A percentile compares a stretch with the other conserved stretches of the same genome.
Evolutionary conservation across 75 land plant genomes (phyloP).

Genomic region (Pinus albicaulis): DNA sequence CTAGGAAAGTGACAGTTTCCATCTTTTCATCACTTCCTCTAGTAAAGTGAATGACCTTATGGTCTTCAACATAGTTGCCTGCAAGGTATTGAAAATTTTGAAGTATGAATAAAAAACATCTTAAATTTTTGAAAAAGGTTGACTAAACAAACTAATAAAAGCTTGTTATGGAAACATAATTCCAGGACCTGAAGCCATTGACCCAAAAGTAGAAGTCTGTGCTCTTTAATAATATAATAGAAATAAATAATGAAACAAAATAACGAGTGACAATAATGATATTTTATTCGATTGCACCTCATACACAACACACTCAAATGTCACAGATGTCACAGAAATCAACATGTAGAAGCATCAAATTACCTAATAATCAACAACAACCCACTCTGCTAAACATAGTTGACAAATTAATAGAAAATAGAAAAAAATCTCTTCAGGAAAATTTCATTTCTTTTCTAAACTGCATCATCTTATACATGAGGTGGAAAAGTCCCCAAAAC

Average conservation of each 20-base stretch:
- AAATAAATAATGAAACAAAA: neutral
- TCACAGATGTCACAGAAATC: slow-evolving; percentile 13
- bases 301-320: neutral
- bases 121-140: neutral
- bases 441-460: neutral
- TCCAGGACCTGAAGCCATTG: neutral
- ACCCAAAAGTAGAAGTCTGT: no score
- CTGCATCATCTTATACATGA: slow-evolving; percentile 6
- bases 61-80: slow-evolving; percentile 36
- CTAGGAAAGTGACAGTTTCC: slow-evolving; percentile 20
- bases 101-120: neutral
- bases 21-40: slow-evolving; percentile 14
- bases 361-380: neutral
- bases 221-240: slow-evolving; percentile 30
- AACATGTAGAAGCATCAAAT: neutral
- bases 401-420: neutral
- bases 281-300: neutral
- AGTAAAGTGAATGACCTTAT: slow-evolving; percentile 52
- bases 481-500: neutral
- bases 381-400: neutral
- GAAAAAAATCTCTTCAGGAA: neutral
- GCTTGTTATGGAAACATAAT: neutral
- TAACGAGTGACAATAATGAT: neutral
- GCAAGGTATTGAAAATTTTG: neutral
- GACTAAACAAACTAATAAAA: neutral